Evolutionary conservation across 139 green algal genomes (phyloP), one percentile per base, ranked within the genome.

Genomic region (Eudorina sp.): DNA sequence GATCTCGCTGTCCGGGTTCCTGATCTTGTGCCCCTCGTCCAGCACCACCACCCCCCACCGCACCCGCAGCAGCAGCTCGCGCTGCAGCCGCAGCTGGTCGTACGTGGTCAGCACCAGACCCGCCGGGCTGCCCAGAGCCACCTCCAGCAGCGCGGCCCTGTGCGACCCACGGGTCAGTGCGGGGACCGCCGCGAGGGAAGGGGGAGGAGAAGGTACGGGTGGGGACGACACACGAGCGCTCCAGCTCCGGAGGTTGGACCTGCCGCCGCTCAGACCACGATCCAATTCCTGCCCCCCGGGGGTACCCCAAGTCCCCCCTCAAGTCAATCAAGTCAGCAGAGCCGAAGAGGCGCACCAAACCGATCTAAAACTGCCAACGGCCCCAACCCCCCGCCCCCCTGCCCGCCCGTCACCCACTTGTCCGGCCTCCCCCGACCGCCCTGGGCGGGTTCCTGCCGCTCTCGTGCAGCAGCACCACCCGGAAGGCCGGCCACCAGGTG

Each of bases 21-120:
- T 90, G 46, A 99, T 99, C 89, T 98, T 98, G 92, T 99, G 98
- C 0, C 98, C 98, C 90, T 99, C 97, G 77, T 99, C 98, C 81
- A 99, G 93, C 9, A 99, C 90, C 1, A 88, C 96, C 76, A 97
- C 97, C 2, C 97, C 98, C 98, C 98, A 99, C 19, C 87, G 78
- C 55, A 74, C 90, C 18, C 89, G 60, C 86, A 99, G 93, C 85
- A 99, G 90, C 72, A 94, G 38, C 4, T 92, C 91, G 0, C 92
- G 90, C 79, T 95, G 88, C 74, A 96, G 77, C n/a, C 98, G 94
- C 89, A 99, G 70, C 81, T 96, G 91, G 51, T 99, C 98, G 86
- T 99, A 99, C 0, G 95, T 98, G 25, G 97, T 99, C 18, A 99
- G 73, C 51, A 99, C 75, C 14, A 99, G 76, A 5, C 82, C 82